Evolutionary conservation across 106 monocot species (phyloP).

Genomic region (Acorus gramineus): DNA sequence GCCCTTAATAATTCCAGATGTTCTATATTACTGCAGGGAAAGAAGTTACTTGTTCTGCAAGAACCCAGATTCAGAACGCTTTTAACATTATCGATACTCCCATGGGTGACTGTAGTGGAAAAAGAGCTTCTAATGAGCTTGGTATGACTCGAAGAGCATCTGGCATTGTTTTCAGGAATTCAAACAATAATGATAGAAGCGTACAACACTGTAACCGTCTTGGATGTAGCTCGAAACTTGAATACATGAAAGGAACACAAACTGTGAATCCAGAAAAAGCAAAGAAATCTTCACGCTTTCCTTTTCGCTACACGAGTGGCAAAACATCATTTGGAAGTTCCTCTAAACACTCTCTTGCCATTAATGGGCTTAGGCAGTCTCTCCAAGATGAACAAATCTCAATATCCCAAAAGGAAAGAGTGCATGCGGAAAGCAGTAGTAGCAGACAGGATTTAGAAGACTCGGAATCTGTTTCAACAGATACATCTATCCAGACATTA

Average conservation of each 20-base stretch:
- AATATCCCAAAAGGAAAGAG: neutral
- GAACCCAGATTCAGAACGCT: too few species aligned
- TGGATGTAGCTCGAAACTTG: slow-evolving; percentile 29
- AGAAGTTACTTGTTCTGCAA: too few species aligned
- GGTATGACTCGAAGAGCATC: slow-evolving; percentile 23
- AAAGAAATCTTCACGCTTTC: slow-evolving; percentile 12
- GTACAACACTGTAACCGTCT: slow-evolving; percentile 26
- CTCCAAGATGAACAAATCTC: slow-evolving; percentile 12
- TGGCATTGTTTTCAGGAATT: slow-evolving; percentile 20
- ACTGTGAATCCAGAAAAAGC: slow-evolving; percentile 24
- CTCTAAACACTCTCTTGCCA: slow-evolving; percentile 15
- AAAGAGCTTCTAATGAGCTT: slow-evolving; percentile 12
- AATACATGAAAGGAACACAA: slow-evolving; percentile 14
- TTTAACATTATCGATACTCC: too few species aligned
- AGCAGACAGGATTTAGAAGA: slow-evolving; percentile 2
- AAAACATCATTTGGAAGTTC: slow-evolving; percentile 26
- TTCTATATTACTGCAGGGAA: too few species aligned
- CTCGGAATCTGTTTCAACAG: slow-evolving; percentile 2
- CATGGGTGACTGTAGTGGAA: slow-evolving; percentile 35
- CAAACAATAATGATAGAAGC: slow-evolving; percentile 22
- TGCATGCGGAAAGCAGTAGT: too few species aligned
- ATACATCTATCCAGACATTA: slow-evolving; percentile 2
- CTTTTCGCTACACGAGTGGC: slow-evolving; percentile 21
- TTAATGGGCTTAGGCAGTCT: slow-evolving; percentile 17
- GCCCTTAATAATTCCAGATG: too few species aligned